Conservation (phyloP, 345 rosid species). For the Arabidopsis arenosa region DNA sequence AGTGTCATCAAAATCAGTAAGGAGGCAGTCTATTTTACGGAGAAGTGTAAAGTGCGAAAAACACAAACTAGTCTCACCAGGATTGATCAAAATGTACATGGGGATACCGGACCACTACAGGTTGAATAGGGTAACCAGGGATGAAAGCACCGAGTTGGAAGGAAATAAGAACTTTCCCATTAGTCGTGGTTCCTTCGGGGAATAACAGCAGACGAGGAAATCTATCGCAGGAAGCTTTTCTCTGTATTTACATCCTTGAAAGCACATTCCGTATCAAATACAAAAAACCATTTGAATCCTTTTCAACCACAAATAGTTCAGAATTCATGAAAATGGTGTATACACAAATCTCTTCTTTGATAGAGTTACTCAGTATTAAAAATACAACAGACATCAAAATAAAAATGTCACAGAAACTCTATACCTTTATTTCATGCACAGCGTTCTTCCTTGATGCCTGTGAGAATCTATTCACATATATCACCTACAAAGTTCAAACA, state of each 20-base stretch:
- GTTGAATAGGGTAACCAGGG: constrained; percentile 86
- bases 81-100: constrained; percentile 98
- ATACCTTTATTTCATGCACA: constrained; percentile 90
- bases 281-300: constrained; percentile 54
- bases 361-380: not conserved
- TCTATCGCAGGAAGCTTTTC: constrained; percentile 82
- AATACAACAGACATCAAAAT: constrained; percentile 15
- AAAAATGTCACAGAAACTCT: constrained; percentile 50
- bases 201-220: constrained; percentile 88
- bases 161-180: constrained; percentile 79
- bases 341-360: constrained; percentile 23
- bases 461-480: constrained; percentile 92
- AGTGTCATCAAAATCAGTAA: constrained; percentile 13
- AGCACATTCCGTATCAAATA: constrained; percentile 95
- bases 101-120: constrained; percentile 89
- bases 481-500: constrained; percentile 62
- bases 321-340: constrained; percentile 16
- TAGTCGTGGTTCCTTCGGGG: constrained; percentile 99
- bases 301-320: constrained; percentile 23
- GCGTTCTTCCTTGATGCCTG: constrained; percentile 89
- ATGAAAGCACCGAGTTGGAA: constrained; percentile 98
- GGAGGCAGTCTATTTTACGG: not conserved
- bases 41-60: constrained; percentile 17
- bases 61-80: constrained; percentile 59
- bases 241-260: constrained; percentile 97